phyloP scores from a whole-genome alignment of 352 stramenopile species.

The Phytophthora sansomeana region DNA sequence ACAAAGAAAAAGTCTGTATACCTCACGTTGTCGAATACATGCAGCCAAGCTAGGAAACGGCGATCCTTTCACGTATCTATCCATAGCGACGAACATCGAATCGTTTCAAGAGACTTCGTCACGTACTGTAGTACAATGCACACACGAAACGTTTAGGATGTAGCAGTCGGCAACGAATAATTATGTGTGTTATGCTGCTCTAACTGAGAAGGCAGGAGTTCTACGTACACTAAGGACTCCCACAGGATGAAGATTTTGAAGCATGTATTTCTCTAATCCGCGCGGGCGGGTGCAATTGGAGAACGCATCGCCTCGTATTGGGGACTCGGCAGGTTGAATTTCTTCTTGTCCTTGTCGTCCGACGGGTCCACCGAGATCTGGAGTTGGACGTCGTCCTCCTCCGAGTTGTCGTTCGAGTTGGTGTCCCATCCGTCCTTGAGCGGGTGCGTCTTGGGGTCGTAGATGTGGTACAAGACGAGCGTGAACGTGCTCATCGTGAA shows the following conservation, averaged over 20 bases:
- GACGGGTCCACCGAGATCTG: constrained; percentile 20
- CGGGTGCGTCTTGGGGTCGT: constrained; percentile 36
- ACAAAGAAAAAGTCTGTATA: constrained; percentile 34
- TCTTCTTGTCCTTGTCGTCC: constrained; percentile 19
- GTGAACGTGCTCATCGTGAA: constrained; percentile 41
- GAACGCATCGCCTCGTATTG: constrained; percentile 29
- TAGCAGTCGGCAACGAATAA: constrained; percentile 2
- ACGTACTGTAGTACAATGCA: no score
- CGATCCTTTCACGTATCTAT: not conserved
- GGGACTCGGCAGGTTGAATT: constrained; percentile 20
- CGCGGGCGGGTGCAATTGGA: constrained; percentile 16
- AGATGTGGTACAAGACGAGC: constrained; percentile 40
- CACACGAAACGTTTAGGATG: no score
- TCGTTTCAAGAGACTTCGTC: no score
- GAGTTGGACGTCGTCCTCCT: constrained; percentile 27
- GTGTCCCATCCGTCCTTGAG: constrained; percentile 32
- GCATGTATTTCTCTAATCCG: constrained; percentile 35
- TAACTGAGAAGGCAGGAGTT: no score
- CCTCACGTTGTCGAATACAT: not conserved
- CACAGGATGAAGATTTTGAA: constrained; percentile 12
- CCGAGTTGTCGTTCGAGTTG: constrained; percentile 23
- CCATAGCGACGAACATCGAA: no score
- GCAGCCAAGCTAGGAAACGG: no score
- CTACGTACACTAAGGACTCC: no score
- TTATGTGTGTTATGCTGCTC: constrained; percentile 8